These are phyloP conservation scores for Amanita phalloides DNA, from an alignment of 768 basidiomycete genomes.

Conservation along the genomic window DNA sequence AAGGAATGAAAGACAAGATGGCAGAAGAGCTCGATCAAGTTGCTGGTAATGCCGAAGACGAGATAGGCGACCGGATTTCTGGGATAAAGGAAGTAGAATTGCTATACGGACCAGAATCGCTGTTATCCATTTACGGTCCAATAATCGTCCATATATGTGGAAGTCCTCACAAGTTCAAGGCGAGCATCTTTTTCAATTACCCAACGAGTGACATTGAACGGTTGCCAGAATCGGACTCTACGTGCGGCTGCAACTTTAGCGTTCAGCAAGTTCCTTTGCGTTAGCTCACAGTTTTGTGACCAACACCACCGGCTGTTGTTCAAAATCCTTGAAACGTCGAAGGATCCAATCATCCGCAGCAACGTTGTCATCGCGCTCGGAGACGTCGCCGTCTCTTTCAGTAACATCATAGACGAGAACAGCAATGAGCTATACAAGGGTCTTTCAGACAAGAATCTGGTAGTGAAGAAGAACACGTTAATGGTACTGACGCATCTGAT, in stretches of 20 bases:
- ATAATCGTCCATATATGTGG: slow-evolving; percentile 87
- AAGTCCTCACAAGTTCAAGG: slow-evolving; percentile 87
- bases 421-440: slow-evolving; percentile 93
- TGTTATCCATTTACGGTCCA: slow-evolving; percentile 81
- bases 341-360: slow-evolving; percentile 81
- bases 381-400: slow-evolving; percentile 97
- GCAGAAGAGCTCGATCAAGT: slow-evolving; percentile 94
- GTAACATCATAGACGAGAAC: slow-evolving; percentile 94
- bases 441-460: slow-evolving; percentile 72
- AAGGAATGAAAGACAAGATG: slow-evolving; percentile 46
- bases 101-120: slow-evolving; percentile 70
- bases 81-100: slow-evolving; percentile 79
- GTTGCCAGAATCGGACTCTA: slow-evolving; percentile 65
- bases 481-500: slow-evolving; percentile 98
- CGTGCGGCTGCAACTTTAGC: slow-evolving; percentile 81
- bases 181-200: slow-evolving; percentile 17
- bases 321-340: slow-evolving; percentile 87
- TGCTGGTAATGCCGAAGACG: slow-evolving; percentile 95
- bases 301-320: slow-evolving; percentile 81
- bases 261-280: slow-evolving; percentile 94
- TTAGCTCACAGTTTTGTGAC: slow-evolving; percentile 92
- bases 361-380: slow-evolving; percentile 98
- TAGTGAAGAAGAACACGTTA: slow-evolving; percentile 98
- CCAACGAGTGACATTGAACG: slow-evolving; percentile 4
- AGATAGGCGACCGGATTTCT: slow-evolving; percentile 89